Conservation (phyloP, 2,329 filamentous ascomycete species). For the Microdochium bolleyi region DNA sequence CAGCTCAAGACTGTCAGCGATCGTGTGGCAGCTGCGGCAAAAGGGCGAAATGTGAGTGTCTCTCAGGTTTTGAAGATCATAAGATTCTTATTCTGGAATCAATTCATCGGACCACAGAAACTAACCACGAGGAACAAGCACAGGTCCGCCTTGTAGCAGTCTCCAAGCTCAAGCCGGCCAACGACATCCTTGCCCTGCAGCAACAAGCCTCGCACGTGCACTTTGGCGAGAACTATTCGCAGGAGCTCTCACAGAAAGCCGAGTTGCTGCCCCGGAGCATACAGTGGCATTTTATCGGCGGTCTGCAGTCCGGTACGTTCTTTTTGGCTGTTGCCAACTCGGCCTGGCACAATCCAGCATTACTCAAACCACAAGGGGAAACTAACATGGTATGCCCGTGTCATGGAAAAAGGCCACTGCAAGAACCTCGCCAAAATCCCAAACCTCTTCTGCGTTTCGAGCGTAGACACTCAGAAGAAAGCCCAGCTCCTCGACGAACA, state of each 20-base stretch:
- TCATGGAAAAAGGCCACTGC: conserved; percentile 86
- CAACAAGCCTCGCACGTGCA: conserved; percentile 59
- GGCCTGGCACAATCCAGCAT: background rate
- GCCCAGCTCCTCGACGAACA: conserved; percentile 73
- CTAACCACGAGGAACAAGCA: background rate
- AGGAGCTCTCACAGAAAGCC: conserved; percentile 84
- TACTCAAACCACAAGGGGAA: no score
- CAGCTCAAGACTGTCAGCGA: conserved; percentile 54
- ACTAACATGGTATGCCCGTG: no score
- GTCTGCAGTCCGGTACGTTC: conserved; percentile 64
- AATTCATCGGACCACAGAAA: conserved; percentile 5
- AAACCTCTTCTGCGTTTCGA: conserved; percentile 87
- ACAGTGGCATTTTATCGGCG: conserved; percentile 95
- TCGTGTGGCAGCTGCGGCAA: conserved; percentile 45
- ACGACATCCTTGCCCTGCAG: conserved; percentile 81
- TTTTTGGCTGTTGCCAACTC: background rate
- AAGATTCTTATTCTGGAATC: conserved; percentile 7
- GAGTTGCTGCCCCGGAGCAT: conserved; percentile 68
- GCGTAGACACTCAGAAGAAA: conserved; percentile 83
- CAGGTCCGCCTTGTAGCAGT: conserved; percentile 86
- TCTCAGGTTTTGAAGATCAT: background rate
- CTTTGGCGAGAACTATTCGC: conserved; percentile 95
- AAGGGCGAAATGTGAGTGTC: conserved; percentile 43
- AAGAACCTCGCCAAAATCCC: conserved; percentile 77
- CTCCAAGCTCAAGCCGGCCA: conserved; percentile 89